Conservation (phyloP, 1,139 yeast genomes). For the Magnusiomyces ingens region DNA sequence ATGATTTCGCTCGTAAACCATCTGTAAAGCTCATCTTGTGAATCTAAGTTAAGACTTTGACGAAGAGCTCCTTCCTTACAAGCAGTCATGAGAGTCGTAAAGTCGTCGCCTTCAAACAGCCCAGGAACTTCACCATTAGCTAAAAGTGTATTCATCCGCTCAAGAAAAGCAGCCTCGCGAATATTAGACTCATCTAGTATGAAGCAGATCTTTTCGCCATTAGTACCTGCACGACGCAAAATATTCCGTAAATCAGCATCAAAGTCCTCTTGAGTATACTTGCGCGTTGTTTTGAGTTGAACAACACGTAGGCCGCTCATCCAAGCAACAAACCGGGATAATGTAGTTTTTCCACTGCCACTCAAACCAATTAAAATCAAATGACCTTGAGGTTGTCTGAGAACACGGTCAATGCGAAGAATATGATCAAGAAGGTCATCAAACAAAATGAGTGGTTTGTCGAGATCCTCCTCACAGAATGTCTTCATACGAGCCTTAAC, state of each 20-base stretch:
- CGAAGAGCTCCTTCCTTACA: slow-evolving; percentile 55
- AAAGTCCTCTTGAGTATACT: slow-evolving; percentile 56
- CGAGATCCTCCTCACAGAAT: slow-evolving; percentile 65
- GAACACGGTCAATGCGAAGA: slow-evolving; percentile 71
- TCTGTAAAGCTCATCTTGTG: slow-evolving; percentile 61
- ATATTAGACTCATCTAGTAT: slow-evolving; percentile 77
- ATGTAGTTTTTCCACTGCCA: slow-evolving; percentile 74
- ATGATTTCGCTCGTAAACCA: slow-evolving; percentile 74
- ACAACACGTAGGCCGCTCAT: slow-evolving; percentile 65
- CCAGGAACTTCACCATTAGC: slow-evolving; percentile 96
- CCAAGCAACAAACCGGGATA: slow-evolving; percentile 85
- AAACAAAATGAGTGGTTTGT: slow-evolving; percentile 54
- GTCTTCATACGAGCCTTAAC: slow-evolving; percentile 58
- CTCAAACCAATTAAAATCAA: slow-evolving; percentile 81
- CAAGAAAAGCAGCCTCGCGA: slow-evolving; percentile 71
- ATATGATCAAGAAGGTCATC: slow-evolving; percentile 71
- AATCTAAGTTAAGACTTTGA: slow-evolving; percentile 58
- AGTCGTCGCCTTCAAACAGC: slow-evolving; percentile 73
- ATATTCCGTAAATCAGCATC: slow-evolving; percentile 55
- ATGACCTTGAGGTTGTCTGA: slow-evolving; percentile 86
- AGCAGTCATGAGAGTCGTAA: slow-evolving; percentile 43
- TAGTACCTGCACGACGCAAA: slow-evolving; percentile 43
- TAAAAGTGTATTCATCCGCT: slow-evolving; percentile 82
- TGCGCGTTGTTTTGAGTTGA: slow-evolving; percentile 52
- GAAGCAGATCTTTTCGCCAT: slow-evolving; percentile 63